These are phyloP conservation scores for Elymus sibiricus DNA, from an alignment of 176 grass and related monocot species.

Conservation along the genomic window DNA sequence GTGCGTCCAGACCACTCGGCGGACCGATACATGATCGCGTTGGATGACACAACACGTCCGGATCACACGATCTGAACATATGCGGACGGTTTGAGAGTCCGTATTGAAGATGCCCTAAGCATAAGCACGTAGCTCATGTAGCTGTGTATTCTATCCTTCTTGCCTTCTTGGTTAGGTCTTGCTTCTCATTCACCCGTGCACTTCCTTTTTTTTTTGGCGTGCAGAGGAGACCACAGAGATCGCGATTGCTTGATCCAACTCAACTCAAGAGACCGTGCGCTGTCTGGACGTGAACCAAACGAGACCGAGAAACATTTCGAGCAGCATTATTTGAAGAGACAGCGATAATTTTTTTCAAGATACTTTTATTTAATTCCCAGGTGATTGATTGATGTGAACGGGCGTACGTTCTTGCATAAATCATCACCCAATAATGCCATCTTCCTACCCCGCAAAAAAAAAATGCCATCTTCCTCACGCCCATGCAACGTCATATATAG, in stretches of 20 bases:
- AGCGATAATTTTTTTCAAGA: background rate
- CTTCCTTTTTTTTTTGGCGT: background rate
- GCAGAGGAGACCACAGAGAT: too few relatives aligned
- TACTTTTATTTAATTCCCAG: background rate
- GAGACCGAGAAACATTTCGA: background rate
- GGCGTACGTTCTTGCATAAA: background rate
- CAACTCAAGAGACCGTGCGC: background rate
- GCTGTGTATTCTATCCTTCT: too few relatives aligned
- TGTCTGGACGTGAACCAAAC: background rate
- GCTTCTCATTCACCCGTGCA: background rate
- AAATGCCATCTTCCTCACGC: background rate
- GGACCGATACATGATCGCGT: too few relatives aligned
- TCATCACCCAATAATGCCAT: constrained; percentile 2
- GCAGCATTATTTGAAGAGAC: background rate
- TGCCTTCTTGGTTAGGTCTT: too few relatives aligned
- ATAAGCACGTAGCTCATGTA: too few relatives aligned
- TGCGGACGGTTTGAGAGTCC: too few relatives aligned
- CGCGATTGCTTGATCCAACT: background rate
- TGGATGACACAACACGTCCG: too few relatives aligned
- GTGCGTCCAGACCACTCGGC: too few relatives aligned
- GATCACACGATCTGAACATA: too few relatives aligned
- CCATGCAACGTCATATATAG: background rate
- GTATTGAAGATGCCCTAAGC: too few relatives aligned
- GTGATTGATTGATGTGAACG: background rate
- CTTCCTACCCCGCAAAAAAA: background rate